phyloP scores from a whole-genome alignment of 768 basidiomycete species.

The Leucogyrophana mollusca region DNA sequence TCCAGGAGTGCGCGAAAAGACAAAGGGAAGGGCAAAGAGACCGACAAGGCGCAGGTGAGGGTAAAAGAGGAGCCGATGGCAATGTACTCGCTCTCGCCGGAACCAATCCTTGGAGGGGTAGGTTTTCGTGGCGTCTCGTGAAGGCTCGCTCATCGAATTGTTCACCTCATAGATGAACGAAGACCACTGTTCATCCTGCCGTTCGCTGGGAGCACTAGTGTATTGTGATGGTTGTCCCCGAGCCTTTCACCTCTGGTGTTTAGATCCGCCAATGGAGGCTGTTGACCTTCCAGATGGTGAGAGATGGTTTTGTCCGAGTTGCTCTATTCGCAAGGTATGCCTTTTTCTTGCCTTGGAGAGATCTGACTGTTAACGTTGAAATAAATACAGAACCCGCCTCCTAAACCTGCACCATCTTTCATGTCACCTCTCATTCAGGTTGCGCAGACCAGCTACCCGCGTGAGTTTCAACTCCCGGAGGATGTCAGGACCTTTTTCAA shows the following conservation, averaged over 20 bases:
- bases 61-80: constrained; percentile 46
- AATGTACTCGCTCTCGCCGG: constrained; percentile 35
- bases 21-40: constrained; percentile 50
- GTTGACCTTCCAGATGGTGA: constrained; percentile 81
- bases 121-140: constrained; percentile 17
- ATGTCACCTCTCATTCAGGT: constrained; percentile 72
- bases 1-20: constrained; percentile 32
- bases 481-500: constrained; percentile 83
- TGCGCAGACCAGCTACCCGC: constrained; percentile 66
- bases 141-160: constrained; percentile 13
- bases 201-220: constrained; percentile 79
- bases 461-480: constrained; percentile 83
- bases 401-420: constrained; percentile 61
- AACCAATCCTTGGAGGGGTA: constrained; percentile 35
- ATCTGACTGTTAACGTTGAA: constrained; percentile 1
- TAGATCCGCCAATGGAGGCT: constrained; percentile 92
- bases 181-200: constrained; percentile 85
- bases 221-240: constrained; percentile 98
- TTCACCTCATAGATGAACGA: constrained; percentile 52
- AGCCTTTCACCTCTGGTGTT: constrained; percentile 95
- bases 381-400: constrained; percentile 53
- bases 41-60: constrained; percentile 30
- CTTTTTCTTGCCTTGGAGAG: constrained; percentile 9
- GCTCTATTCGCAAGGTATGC: constrained; percentile 64
- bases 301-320: constrained; percentile 79